Evolutionary conservation across 2,329 filamentous ascomycete species (phyloP).

Genomic region (Claviceps arundinis): DNA sequence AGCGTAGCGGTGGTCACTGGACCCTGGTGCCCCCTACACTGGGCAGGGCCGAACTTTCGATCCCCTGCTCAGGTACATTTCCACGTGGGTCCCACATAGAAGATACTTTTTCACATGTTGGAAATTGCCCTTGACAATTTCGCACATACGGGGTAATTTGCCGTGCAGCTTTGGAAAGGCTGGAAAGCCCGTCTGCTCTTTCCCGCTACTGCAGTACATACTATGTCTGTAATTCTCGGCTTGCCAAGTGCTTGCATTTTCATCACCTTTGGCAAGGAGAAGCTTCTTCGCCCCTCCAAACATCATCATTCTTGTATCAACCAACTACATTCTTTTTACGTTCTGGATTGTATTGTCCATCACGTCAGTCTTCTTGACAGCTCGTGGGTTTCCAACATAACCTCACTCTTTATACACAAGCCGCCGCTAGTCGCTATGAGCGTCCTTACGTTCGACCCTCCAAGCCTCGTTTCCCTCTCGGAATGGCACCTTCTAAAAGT

Average conservation of each 20-base stretch:
- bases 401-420: not conserved
- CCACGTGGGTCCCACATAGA: too few species aligned
- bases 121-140: too few species aligned
- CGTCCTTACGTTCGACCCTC: not conserved
- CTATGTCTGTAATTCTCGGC: too few species aligned
- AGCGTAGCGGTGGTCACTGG: too few species aligned
- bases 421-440: conserved; percentile 7
- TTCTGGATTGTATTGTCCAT: conserved; percentile 1
- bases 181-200: not conserved
- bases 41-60: too few species aligned
- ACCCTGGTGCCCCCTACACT: too few species aligned
- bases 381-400: not conserved
- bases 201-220: not conserved
- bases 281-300: not conserved
- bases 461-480: not conserved
- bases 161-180: too few species aligned
- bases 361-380: not conserved
- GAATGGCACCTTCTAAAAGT: not conserved
- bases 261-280: too few species aligned
- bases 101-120: too few species aligned
- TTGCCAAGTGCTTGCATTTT: not conserved
- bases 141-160: too few species aligned
- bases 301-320: not conserved
- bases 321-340: conserved; percentile 4
- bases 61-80: too few species aligned